Conservation (phyloP, 768 basidiomycete genomes). For the Lentinula boryana region DNA sequence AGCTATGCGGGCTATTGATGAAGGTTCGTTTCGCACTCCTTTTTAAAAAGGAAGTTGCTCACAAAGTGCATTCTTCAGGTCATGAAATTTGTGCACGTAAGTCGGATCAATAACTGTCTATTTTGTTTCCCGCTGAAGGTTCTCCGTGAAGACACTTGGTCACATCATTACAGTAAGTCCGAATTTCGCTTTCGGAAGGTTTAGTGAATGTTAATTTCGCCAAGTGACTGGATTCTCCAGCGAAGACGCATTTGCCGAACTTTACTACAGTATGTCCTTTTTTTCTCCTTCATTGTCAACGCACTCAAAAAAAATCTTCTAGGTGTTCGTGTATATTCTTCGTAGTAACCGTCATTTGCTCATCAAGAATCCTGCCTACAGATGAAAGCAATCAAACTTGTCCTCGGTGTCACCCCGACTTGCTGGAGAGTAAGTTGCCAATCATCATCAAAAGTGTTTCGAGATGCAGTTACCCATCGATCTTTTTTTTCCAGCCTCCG, state of each 20-base stretch:
- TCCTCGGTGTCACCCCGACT: conserved; percentile 48
- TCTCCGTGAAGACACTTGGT: conserved; percentile 39
- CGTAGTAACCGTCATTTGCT: not conserved
- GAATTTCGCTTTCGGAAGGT: not conserved
- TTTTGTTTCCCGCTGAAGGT: not conserved
- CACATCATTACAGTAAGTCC: conserved; percentile 49
- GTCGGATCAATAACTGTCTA: conserved; percentile 17
- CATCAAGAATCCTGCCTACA: not conserved
- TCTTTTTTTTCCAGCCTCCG: conserved; percentile 36
- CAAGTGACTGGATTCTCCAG: conserved; percentile 56
- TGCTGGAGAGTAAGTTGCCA: conserved; percentile 47
- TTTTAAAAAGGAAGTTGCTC: not conserved
- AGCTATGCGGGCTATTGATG: conserved; percentile 43
- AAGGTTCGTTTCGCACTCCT: conserved; percentile 23
- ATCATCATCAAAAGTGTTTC: not conserved
- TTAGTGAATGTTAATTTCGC: not conserved
- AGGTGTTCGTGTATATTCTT: not conserved
- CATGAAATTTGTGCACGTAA: conserved; percentile 59
- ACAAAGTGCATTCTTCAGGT: not conserved
- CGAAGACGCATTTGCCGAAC: conserved; percentile 66
- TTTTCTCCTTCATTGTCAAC: not conserved
- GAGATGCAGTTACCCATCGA: not conserved
- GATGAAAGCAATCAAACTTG: conserved; percentile 52
- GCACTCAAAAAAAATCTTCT: not conserved
- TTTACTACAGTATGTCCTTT: conserved; percentile 57